These are phyloP conservation scores for Colletotrichum phormii DNA, from an alignment of 2,329 filamentous ascomycete genomes.

Conservation along the genomic window DNA sequence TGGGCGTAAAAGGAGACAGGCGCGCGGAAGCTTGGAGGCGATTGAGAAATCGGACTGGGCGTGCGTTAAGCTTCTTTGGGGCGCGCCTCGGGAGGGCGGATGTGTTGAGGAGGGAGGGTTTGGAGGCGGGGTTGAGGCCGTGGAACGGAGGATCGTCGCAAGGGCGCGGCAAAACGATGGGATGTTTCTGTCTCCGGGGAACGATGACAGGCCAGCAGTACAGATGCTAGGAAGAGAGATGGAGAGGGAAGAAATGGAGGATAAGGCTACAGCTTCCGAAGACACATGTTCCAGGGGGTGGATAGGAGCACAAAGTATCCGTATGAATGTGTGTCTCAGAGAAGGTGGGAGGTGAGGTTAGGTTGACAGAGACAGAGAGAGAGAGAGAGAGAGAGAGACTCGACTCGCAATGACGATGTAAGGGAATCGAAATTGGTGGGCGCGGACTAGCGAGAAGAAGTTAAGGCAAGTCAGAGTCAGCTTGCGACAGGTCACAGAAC, in stretches of 20 bases:
- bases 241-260: slow-evolving; percentile 2
- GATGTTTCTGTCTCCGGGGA: background rate
- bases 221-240: background rate
- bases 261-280: slow-evolving; percentile 21
- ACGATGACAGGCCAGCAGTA: background rate
- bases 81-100: slow-evolving; percentile 19
- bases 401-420: slow-evolving; percentile 33
- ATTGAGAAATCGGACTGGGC: slow-evolving; percentile 20
- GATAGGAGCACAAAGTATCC: background rate
- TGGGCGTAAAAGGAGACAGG: slow-evolving; percentile 24
- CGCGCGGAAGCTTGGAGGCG: slow-evolving; percentile 23
- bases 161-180: slow-evolving; percentile 12
- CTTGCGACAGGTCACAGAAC: slow-evolving; percentile 11
- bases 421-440: slow-evolving; percentile 28
- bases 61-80: slow-evolving; percentile 34
- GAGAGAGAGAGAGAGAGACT: background rate
- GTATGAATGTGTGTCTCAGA: slow-evolving; percentile 29
- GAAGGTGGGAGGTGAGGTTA: background rate
- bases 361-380: background rate
- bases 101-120: slow-evolving; percentile 30
- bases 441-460: slow-evolving; percentile 1
- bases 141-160: slow-evolving; percentile 32
- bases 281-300: slow-evolving; percentile 29
- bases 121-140: slow-evolving; percentile 27
- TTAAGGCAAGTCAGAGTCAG: background rate